A percentile compares a stretch with the other conserved stretches of the same genome.
Evolutionary conservation across 768 basidiomycete genomes (phyloP).

Genomic region (Trametes villosa): DNA sequence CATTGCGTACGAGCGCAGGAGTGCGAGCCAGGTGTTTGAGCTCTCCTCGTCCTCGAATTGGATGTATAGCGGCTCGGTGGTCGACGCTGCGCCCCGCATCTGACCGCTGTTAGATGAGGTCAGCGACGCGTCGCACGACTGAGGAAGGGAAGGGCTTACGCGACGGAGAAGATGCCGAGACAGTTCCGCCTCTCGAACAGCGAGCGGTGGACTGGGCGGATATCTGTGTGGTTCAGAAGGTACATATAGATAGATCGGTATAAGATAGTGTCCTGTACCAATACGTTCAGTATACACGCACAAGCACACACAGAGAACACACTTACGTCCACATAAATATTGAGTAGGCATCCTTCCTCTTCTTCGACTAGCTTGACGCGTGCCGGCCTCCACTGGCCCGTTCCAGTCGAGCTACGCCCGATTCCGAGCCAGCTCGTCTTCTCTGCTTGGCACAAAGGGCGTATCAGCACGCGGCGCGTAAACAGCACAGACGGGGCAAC

Average conservation of each 20-base stretch:
- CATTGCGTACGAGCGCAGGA: slow-evolving; percentile 79
- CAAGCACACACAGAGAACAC: neutral
- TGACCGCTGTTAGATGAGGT: slow-evolving; percentile 49
- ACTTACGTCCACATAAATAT: slow-evolving; percentile 76
- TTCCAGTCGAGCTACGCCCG: slow-evolving; percentile 50
- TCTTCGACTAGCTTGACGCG: slow-evolving; percentile 74
- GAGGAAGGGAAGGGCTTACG: slow-evolving; percentile 44
- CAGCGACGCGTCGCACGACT: neutral
- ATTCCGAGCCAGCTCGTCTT: slow-evolving; percentile 75
- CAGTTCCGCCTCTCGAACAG: slow-evolving; percentile 79
- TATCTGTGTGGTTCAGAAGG: slow-evolving; percentile 76
- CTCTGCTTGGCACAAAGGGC: slow-evolving; percentile 46
- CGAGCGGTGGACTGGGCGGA: slow-evolving; percentile 75
- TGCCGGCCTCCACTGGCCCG: slow-evolving; percentile 73
- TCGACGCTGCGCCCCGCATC: slow-evolving; percentile 55
- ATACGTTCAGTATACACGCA: neutral
- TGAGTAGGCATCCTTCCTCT: slow-evolving; percentile 66
- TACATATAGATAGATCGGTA: slow-evolving; percentile 78
- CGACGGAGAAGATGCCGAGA: slow-evolving; percentile 66
- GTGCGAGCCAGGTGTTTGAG: slow-evolving; percentile 76
- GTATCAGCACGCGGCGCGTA: slow-evolving; percentile 1
- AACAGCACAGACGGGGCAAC: neutral
- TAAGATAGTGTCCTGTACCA: slow-evolving; percentile 64
- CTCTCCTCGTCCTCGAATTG: slow-evolving; percentile 67
- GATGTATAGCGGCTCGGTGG: slow-evolving; percentile 72